Evolutionary conservation across 352 stramenopile genomes (phyloP), one percentile per base, ranked within the genome.

Genomic region (Pythium graminicola): DNA sequence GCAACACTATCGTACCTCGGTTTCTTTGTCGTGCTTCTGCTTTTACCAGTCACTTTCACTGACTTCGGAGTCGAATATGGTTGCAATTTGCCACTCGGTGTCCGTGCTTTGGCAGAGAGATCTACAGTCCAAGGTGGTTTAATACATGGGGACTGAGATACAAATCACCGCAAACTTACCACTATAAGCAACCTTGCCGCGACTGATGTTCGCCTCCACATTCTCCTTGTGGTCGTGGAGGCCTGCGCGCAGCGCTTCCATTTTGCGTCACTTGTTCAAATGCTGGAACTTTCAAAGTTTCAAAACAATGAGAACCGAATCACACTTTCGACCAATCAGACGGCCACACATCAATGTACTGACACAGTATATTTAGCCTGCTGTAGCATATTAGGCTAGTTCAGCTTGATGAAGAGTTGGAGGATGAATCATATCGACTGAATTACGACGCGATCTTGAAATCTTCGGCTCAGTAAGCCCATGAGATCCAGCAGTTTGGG

Each of bases 191-290:
- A 73, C 9, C 49, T 82, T 85, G 55, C 35, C 43, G 44, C 54
- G 29, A 10, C 48, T 54, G 46, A 63, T 48, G 19, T 50, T 62
- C 14, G 47, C 56, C 43, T 85, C 69, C 52, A 86, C 64, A 58
- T 90, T 90, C 66, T 90, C 79, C 54, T 90, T 90, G 49, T 86
- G 75, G 35, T 75, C 64, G 26, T 79, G 50, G 11, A 68, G 59
- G 9, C 46, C 57, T 14, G 29, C 44, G 20, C 45, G 67, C 33
- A 85, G 47, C 41, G 72, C 65, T 48, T 85, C 73, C 76, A 88
- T 90, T 13, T 2, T 17, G 4, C 22, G 6, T 14, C 6, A 20
- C 22, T 20, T 20, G 32, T 31, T 46, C 27, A 27, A 7, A 20
- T 11, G 8, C 10, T 50, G 11, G 4, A n/a, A 13, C 4, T 1